These are phyloP conservation scores for Penicillium janthinellum DNA, from an alignment of 2,329 filamentous ascomycete species.

Conservation along the genomic window DNA sequence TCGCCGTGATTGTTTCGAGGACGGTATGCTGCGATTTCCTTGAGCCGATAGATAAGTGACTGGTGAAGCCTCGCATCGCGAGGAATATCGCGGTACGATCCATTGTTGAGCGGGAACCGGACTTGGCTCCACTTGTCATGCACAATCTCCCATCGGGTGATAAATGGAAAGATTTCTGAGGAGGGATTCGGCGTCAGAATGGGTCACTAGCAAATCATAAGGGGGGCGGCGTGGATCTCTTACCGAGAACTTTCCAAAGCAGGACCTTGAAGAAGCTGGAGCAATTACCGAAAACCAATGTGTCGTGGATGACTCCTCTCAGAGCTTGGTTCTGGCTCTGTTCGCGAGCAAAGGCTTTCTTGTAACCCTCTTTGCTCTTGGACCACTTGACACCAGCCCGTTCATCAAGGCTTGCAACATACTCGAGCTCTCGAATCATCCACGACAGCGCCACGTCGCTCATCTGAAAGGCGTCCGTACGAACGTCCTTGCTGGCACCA, in stretches of 20 bases:
- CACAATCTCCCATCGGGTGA: background rate
- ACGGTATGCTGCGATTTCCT: background rate
- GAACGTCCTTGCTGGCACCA: background rate
- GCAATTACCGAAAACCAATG: background rate
- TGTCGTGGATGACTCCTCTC: background rate
- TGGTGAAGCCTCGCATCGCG: background rate
- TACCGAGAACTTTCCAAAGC: background rate
- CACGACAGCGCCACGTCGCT: background rate
- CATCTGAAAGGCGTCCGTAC: background rate
- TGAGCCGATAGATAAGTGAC: background rate
- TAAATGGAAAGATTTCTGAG: background rate
- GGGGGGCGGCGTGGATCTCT: background rate
- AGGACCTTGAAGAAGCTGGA: background rate
- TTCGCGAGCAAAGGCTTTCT: background rate
- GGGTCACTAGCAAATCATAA: background rate
- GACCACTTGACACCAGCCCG: background rate
- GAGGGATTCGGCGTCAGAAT: background rate
- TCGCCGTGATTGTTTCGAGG: background rate
- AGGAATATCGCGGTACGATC: background rate
- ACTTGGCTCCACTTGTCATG: background rate
- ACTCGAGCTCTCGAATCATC: background rate
- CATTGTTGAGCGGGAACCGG: background rate
- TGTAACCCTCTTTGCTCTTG: background rate
- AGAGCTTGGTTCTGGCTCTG: background rate
- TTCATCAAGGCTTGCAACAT: background rate